Base-by-base conservation (phyloP, 78 protist genomes). In the Dictyostelium firmibasis region DNA sequence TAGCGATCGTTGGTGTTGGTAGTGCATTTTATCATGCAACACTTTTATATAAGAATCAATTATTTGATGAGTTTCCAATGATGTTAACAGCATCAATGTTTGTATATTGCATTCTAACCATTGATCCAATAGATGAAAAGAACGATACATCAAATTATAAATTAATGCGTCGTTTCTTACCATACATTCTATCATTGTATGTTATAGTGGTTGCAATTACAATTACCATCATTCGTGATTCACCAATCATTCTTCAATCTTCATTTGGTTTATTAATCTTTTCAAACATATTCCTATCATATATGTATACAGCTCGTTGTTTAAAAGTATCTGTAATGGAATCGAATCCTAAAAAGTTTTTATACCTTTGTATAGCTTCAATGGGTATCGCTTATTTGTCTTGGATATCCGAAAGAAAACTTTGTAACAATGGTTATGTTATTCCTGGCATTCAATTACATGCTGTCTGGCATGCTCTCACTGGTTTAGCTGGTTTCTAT, bases 11-110 rank as follows among this genome's bases (percentile, higher is more conserved):
- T 25, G 96, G 96, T 11, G 82, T 92, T 35, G 96, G 96, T 13
- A 76, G 86, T 4, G 91, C 93, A 33, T 86, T 92, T 82, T 92
- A 86, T 50, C 96, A 92, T 62, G 92, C 92, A 29, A 92, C 96
- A 13, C 85, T 92, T 11, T 57, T 92, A 16, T 92, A 92, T 38
- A 85, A 92, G n/a, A 38, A 92, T 41, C 96, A 92, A 62, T 62
- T 92, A n/a, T 92, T 92, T 25, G 96, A 92, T 41, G 96, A 92
- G 27, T 84, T 92, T 35, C 96, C 96, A 44, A 92, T 92, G 96
- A 41, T 92, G 74, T 33, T 92, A 2, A 79, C 93, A 10, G 74
- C 72, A 7, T 31, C 78, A 0, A 67, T 76, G 33, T 92, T 92
- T 85, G 57, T 92, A 8, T 92, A 92, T 50, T 86, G 86, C 20